Base-by-base conservation (phyloP, 176 grass and related monocot species). In the Carex pumila region DNA sequence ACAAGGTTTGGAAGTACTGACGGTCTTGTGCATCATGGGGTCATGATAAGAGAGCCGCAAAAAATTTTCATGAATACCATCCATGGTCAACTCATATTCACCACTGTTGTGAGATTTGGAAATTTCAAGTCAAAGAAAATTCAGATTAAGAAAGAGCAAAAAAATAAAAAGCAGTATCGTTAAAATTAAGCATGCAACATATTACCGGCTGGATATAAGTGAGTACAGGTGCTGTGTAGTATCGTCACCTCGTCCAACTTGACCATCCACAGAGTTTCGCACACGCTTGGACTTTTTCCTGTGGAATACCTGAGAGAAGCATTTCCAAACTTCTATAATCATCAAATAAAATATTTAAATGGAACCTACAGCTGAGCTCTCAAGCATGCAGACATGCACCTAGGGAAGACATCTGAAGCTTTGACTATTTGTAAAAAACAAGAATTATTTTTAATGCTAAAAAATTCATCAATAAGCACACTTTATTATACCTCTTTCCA, bases 41-140 rank as follows among this genome's bases (percentile, higher is more conserved):
- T 98, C 95, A 85, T 94, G 95, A 85, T 98, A 98, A 82, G 92
- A 89, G 64, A 98, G 88, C 71, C 43, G 88, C 63, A 94, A 87
- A 85, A 94, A 87, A 68, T 98, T 98, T 84, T 98, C 95, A 71
- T 94, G 91, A 81, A 98, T 98, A 56, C 95, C 95, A 86, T 98
- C 95, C 95, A 98, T 93, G 29, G 95, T 94, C 90, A 93, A 79
- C 65, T 94, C 95, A 87, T 98, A 94, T 84, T 98, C 92, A 47
- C 95, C 92, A 84, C 95, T 98, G 87, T 83, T 81, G 75, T 79
- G 32, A 85, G n/a, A 71, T 71, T 84, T 14, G 37, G 59, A 17
- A 79, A 80, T 70, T 45, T 69, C 18, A 86, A 47, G 11, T 79
- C 61, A 19, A 68, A 89, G 65, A 66, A 79, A 73, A 85, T 17